Percentiles rank a stretch among this genome's conserved stretches.
Evolutionary conservation across 202 grass and related monocot genomes (phyloP).

Genomic region (Zoysia matrella): DNA sequence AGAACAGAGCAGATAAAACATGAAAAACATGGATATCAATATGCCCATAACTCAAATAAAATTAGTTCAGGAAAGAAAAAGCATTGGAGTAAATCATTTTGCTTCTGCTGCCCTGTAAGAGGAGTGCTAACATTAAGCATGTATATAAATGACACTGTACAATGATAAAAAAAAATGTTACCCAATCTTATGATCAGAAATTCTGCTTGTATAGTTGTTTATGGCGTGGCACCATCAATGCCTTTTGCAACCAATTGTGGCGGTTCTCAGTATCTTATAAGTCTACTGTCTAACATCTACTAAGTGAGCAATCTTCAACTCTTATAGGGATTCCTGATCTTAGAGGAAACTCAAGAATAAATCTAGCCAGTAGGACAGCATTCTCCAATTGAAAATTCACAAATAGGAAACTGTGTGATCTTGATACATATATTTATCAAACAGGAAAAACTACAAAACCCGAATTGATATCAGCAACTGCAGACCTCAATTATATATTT

Average conservation of each 20-base stretch:
- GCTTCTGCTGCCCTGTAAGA: too few relatives aligned
- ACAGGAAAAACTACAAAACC: background rate
- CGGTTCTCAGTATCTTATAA: background rate
- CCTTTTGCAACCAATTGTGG: too few relatives aligned
- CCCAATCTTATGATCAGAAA: too few relatives aligned
- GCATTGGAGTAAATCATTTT: too few relatives aligned
- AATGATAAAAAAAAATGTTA: too few relatives aligned
- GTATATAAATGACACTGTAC: too few relatives aligned
- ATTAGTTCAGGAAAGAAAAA: too few relatives aligned
- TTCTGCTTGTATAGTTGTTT: too few relatives aligned
- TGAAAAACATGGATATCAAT: background rate
- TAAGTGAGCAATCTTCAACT: constrained; percentile 13
- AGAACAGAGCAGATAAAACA: background rate
- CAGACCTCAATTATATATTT: constrained; percentile 1
- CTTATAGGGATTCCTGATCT: background rate
- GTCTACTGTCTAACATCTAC: background rate
- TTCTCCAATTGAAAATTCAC: background rate
- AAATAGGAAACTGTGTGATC: background rate
- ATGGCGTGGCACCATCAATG: too few relatives aligned
- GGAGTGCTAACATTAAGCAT: too few relatives aligned
- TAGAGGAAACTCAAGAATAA: background rate
- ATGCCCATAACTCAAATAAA: too few relatives aligned
- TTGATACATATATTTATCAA: background rate
- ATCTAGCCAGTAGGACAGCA: too few relatives aligned
- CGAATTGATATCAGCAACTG: constrained; percentile 1